Evolutionary conservation across 345 rosid species (phyloP).

Genomic region (Capsella bursapastoris): DNA sequence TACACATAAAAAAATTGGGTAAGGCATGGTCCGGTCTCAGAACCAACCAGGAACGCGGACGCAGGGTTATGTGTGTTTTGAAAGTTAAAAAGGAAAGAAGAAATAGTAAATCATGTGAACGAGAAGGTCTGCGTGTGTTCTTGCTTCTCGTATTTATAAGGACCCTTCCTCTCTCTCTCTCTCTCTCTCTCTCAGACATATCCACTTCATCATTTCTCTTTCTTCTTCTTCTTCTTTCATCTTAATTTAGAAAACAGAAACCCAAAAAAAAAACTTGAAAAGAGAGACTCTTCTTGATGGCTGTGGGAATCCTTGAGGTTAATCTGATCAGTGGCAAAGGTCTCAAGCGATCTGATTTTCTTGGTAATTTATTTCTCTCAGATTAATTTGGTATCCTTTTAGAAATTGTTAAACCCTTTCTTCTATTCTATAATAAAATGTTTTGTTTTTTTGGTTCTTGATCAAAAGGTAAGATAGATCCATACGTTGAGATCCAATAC

Average conservation of each 20-base stretch:
- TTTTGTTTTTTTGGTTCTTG: neutral
- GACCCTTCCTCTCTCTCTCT: neutral
- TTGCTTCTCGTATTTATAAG: constrained; percentile 28
- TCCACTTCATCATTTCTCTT: constrained; percentile 6
- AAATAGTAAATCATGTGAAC: neutral
- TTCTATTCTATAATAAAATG: neutral
- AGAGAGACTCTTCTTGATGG: constrained; percentile 50
- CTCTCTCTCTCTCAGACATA: neutral
- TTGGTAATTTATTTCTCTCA: constrained; percentile 47
- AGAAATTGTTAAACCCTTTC: neutral
- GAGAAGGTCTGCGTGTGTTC: constrained; percentile 26
- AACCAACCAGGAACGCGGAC: constrained; percentile 13
- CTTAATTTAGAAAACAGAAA: constrained; percentile 3
- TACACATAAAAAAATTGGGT: neutral
- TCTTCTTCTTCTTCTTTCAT: neutral
- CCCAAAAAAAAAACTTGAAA: neutral
- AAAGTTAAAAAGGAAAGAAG: neutral
- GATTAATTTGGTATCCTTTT: neutral
- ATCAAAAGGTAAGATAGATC: constrained; percentile 63
- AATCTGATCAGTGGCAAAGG: constrained; percentile 67
- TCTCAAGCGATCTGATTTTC: constrained; percentile 63
- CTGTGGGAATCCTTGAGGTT: constrained; percentile 76
- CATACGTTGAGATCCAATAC: constrained; percentile 74
- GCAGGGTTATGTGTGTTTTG: constrained; percentile 19
- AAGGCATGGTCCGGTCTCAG: constrained; percentile 4